These are phyloP conservation scores for Yamadazyma sp. DNA, from an alignment of 1,139 yeast species.

Conservation along the genomic window DNA sequence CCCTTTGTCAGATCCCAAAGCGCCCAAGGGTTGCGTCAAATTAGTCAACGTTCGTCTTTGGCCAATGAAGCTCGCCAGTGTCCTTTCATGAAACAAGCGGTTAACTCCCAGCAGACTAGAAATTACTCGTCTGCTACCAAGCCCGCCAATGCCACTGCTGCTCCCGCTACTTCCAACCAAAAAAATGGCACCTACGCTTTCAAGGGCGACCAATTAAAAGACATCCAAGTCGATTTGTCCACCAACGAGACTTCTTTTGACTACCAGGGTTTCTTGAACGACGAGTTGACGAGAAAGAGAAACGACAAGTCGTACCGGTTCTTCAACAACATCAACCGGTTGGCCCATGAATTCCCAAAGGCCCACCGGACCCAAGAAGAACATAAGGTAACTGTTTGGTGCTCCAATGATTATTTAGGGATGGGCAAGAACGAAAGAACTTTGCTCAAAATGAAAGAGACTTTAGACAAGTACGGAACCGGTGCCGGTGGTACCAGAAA, in stretches of 20 bases:
- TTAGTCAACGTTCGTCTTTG: slow-evolving; percentile 47
- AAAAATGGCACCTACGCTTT: slow-evolving; percentile 35
- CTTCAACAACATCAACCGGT: slow-evolving; percentile 94
- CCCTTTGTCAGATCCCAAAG: slow-evolving; percentile 81
- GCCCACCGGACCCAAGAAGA: slow-evolving; percentile 78
- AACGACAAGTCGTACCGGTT: slow-evolving; percentile 89
- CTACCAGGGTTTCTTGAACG: slow-evolving; percentile 61
- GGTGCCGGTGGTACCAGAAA: slow-evolving; percentile 99
- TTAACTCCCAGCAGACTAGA: slow-evolving; percentile 41
- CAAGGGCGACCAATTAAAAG: slow-evolving; percentile 27
- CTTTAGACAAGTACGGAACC: slow-evolving; percentile 88
- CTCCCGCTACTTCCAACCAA: slow-evolving; percentile 25
- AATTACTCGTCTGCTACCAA: slow-evolving; percentile 58
- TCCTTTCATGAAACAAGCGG: slow-evolving; percentile 86
- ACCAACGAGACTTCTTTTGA: slow-evolving; percentile 55
- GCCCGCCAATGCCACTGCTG: slow-evolving; percentile 52
- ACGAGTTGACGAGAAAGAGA: slow-evolving; percentile 72
- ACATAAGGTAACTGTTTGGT: slow-evolving; percentile 96
- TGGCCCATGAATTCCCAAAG: slow-evolving; percentile 88
- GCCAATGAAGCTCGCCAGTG: slow-evolving; percentile 69
- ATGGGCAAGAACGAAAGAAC: slow-evolving; percentile 84
- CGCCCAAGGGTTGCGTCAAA: slow-evolving; percentile 56
- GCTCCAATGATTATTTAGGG: slow-evolving; percentile 95
- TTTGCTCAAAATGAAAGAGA: slow-evolving; percentile 70
- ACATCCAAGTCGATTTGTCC: slow-evolving; percentile 27